A percentile compares a stretch with the other conserved stretches of the same genome.
Conservation (phyloP, 2,329 filamentous ascomycete species). For the Phialemoniopsis sp. region DNA sequence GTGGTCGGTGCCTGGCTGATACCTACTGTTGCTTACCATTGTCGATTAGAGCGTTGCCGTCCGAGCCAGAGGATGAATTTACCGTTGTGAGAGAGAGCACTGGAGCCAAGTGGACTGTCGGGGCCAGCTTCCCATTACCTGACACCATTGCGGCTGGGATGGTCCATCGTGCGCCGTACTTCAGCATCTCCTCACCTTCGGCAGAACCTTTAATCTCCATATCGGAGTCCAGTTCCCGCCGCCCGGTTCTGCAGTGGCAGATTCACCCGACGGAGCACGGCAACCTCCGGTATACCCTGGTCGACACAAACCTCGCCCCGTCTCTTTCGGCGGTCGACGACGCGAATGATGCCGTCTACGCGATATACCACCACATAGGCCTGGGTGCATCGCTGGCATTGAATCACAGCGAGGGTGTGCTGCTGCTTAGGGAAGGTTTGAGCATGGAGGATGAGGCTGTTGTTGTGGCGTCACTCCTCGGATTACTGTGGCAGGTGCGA, state of each 20-base stretch:
- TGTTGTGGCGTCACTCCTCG: slow-evolving; percentile 2
- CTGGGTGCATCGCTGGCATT: slow-evolving; percentile 4
- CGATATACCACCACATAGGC: slow-evolving; percentile 12
- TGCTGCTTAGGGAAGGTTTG: slow-evolving; percentile 6
- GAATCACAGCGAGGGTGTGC: slow-evolving; percentile 9
- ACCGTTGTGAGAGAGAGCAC: no score
- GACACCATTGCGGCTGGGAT: neutral
- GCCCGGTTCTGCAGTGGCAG: slow-evolving; percentile 6
- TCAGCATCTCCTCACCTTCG: slow-evolving; percentile 1
- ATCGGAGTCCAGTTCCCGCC: neutral
- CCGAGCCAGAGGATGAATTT: no score
- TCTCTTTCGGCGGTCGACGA: neutral
- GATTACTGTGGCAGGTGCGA: slow-evolving; percentile 5
- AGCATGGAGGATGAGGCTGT: slow-evolving; percentile 2
- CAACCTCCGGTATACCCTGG: slow-evolving; percentile 7
- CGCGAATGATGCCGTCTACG: slow-evolving; percentile 2
- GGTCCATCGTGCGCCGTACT: slow-evolving; percentile 1
- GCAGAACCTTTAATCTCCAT: no score
- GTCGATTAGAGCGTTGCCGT: no score
- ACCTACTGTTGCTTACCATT: no score
- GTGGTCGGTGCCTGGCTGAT: no score
- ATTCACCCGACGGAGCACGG: slow-evolving; percentile 5
- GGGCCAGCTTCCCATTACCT: neutral
- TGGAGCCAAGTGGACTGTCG: no score
- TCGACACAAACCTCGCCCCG: neutral